These are phyloP conservation scores for Athelia sp. DNA, from an alignment of 1,284 basidiomycete species.

Conservation along the genomic window DNA sequence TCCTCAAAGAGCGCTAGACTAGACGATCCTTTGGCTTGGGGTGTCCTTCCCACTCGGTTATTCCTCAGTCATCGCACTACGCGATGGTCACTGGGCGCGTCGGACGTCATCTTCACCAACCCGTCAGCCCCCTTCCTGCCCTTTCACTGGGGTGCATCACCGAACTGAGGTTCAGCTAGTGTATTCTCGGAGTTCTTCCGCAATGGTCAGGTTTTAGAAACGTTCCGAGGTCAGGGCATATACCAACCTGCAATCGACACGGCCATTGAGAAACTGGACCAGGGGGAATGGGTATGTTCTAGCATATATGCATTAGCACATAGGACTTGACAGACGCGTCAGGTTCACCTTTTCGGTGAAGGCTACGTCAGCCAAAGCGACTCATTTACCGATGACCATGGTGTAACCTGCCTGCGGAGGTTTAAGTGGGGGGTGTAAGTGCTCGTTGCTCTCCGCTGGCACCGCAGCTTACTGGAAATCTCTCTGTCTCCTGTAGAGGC, in stretches of 20 bases:
- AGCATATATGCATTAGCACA: not conserved
- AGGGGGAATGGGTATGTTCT: conserved; percentile 77
- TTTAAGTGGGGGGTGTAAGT: conserved; percentile 98
- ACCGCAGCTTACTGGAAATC: not conserved
- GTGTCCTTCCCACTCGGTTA: conserved; percentile 62
- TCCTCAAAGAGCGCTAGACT: conserved; percentile 36
- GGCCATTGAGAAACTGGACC: conserved; percentile 75
- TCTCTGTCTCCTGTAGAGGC: conserved; percentile 46
- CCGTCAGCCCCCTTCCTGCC: conserved; percentile 45
- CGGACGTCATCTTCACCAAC: conserved; percentile 96
- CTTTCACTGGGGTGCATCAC: conserved; percentile 1
- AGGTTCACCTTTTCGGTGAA: conserved; percentile 95
- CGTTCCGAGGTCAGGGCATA: conserved; percentile 85
- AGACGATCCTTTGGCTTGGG: conserved; percentile 82
- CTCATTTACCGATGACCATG: conserved; percentile 39
- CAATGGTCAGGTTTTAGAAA: conserved; percentile 91
- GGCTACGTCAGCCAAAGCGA: conserved; percentile 84
- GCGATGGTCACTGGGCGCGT: conserved; percentile 86
- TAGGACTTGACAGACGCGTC: not conserved
- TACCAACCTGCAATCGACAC: conserved; percentile 85
- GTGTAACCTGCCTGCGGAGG: conserved; percentile 51
- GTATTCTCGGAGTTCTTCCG: conserved; percentile 81
- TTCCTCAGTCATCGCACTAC: conserved; percentile 59
- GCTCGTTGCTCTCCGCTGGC: conserved; percentile 4
- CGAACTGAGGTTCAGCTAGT: conserved; percentile 41